Percentiles rank a stretch among this genome's conserved stretches.
phyloP scores from a whole-genome alignment of 2,329 filamentous ascomycete species.

The Clarireedia paspali region DNA sequence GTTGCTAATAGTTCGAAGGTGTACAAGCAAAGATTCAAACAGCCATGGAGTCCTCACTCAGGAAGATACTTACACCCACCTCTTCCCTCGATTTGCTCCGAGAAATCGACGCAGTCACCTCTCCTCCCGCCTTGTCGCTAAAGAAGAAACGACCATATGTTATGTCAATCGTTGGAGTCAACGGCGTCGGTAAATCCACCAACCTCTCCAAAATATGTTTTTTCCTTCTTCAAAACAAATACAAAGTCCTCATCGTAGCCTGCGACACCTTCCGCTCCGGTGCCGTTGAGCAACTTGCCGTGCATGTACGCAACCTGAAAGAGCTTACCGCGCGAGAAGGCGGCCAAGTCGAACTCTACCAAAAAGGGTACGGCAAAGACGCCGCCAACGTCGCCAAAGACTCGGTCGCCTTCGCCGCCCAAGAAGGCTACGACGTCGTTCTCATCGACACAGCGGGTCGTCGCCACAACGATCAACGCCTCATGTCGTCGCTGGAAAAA shows the following conservation, averaged over 20 bases:
- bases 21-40: conserved; percentile 76
- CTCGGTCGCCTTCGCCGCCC: conserved; percentile 72
- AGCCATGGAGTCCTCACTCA: conserved; percentile 86
- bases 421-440: conserved; percentile 80
- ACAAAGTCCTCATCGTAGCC: conserved; percentile 87
- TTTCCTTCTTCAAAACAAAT: conserved; percentile 95
- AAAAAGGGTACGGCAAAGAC: conserved; percentile 97
- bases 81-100: conserved; percentile 90
- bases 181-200: conserved; percentile 96
- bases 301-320: conserved; percentile 88
- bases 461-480: conserved; percentile 86
- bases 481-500: conserved; percentile 96
- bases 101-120: conserved; percentile 75
- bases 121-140: conserved; percentile 55
- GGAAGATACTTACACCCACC: conserved; percentile 92
- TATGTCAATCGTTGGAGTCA: conserved; percentile 96
- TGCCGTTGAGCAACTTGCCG: conserved; percentile 91
- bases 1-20: conserved; percentile 34
- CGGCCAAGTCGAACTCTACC: conserved; percentile 81
- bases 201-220: conserved; percentile 98
- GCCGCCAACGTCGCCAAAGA: conserved; percentile 93
- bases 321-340: conserved; percentile 82
- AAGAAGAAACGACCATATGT: conserved; percentile 75
- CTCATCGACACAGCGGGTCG: conserved; percentile 94
- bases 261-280: conserved; percentile 96